Base-by-base conservation (phyloP, 768 basidiomycete species). In the Tylopilus sp. region DNA sequence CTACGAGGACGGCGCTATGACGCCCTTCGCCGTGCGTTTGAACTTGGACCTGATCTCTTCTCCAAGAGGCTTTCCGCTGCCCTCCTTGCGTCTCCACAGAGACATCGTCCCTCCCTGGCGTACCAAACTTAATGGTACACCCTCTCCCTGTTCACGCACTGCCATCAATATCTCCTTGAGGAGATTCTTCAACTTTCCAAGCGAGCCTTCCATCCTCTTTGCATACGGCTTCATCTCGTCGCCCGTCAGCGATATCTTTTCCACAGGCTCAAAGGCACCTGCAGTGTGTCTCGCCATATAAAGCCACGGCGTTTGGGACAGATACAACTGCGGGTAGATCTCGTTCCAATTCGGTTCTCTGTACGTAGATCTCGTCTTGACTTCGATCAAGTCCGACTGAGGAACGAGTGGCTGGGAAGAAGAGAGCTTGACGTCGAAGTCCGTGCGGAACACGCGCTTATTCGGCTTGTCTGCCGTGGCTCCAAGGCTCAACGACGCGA, bases 271-370 rank as follows among this genome's bases (percentile, higher is more conserved):
- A 64, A 89, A 88, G 1, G 35, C 66, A 1, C 87, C 87, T 3
- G 72, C 64, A 13, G 70, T 60, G 62, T 89, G 86, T 36, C 77
- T 68, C 0, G 78, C 86, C 47, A 86, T 69, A 61, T 79, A 82
- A 51, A 82, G 74, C 57, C 80, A 76, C 2, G 75, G 69, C 0
- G 84, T 88, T 61, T 84, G 82, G 6, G 88, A 86, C 48, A 90
- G 75, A 62, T 78, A 83, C 12, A 88, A 67, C 61, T 88, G 86
- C 0, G 82, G 79, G 63, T 81, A 87, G 1, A 72, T 69, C 12
- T 86, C 83, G 25, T 60, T 69, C 85, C 85, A 88, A 58, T 84
- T 71, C 51, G 72, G 71, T 9, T 68, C 63, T 7, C 63, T 56
- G n/a, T 43, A 36, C 4, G 40, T 28, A 1, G 65, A 58, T n/a